A percentile compares a stretch with the other conserved stretches of the same genome.
phyloP scores from a whole-genome alignment of 108 stramenopile species.

The Pseudonitzschia multiseries region DNA sequence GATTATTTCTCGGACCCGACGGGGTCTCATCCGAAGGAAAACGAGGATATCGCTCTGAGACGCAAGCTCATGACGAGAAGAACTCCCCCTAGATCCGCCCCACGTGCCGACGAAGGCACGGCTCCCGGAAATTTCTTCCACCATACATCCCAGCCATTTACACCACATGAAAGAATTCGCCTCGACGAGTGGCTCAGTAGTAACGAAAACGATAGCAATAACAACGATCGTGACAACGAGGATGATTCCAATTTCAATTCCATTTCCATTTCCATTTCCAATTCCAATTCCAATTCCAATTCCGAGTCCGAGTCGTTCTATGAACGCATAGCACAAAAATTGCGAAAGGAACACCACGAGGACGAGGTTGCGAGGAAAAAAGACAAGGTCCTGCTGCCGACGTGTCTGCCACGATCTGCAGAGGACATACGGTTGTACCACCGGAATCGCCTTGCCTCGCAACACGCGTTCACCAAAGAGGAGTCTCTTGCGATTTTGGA shows the following conservation, averaged over 20 bases:
- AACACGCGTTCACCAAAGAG: not conserved
- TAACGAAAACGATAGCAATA: not conserved
- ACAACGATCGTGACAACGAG: not conserved
- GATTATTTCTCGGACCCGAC: slow-evolving; percentile 53
- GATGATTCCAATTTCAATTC: not conserved
- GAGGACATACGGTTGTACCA: slow-evolving; percentile 11
- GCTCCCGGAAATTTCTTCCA: slow-evolving; percentile 8
- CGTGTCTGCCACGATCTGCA: not conserved
- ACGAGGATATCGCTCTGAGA: slow-evolving; percentile 25
- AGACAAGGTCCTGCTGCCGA: not conserved
- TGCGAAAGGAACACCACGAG: slow-evolving; percentile 6
- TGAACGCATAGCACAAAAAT: slow-evolving; percentile 4
- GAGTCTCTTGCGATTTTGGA: slow-evolving; percentile 21
- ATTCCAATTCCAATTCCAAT: too few relatives aligned
- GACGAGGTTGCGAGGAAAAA: slow-evolving; percentile 1
- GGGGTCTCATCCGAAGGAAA: slow-evolving; percentile 41
- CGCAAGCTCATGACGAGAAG: slow-evolving; percentile 14
- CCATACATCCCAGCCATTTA: slow-evolving; percentile 12
- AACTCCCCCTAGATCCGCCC: not conserved
- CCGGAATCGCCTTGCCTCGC: not conserved
- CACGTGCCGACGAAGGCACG: not conserved
- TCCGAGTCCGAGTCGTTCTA: too few relatives aligned
- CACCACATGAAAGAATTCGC: slow-evolving; percentile 26
- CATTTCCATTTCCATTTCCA: too few relatives aligned
- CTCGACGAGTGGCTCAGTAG: slow-evolving; percentile 16